These are phyloP conservation scores for Solanum sitiens DNA, from an alignment of 257 asterid species.

Conservation along the genomic window DNA sequence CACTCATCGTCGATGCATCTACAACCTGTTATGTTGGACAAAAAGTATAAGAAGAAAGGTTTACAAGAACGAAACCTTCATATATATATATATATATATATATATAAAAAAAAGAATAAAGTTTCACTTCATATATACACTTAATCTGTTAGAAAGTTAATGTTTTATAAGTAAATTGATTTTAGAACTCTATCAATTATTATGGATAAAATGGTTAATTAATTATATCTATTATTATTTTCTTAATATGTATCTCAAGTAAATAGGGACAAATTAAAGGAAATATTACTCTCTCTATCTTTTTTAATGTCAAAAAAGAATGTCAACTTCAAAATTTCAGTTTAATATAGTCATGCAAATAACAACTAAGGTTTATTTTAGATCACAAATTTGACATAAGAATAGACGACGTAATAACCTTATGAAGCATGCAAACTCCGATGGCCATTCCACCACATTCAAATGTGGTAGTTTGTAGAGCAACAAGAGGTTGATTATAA, in stretches of 20 bases:
- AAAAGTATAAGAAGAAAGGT: background rate
- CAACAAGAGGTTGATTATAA: background rate
- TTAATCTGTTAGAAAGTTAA: too few species aligned
- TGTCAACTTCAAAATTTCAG: background rate
- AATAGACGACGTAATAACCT: background rate
- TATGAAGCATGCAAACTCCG: constrained; percentile 14
- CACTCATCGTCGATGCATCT: background rate
- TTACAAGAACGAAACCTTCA: too few species aligned
- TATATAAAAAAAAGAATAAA: too few species aligned
- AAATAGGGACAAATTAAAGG: too few species aligned
- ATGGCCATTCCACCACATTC: constrained; percentile 12
- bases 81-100: too few species aligned
- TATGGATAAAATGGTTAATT: too few species aligned
- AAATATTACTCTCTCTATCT: background rate
- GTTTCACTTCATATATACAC: too few species aligned
- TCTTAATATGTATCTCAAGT: too few species aligned
- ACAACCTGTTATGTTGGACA: background rate
- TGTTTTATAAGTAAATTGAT: too few species aligned
- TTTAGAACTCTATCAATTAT: too few species aligned
- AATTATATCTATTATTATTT: too few species aligned
- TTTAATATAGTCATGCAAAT: background rate
- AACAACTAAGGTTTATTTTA: background rate
- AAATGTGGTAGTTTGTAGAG: background rate
- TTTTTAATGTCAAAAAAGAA: background rate
- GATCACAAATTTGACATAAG: background rate